Conservation (phyloP, 2,329 filamentous ascomycete genomes). For the Fusarium kyushuense region DNA sequence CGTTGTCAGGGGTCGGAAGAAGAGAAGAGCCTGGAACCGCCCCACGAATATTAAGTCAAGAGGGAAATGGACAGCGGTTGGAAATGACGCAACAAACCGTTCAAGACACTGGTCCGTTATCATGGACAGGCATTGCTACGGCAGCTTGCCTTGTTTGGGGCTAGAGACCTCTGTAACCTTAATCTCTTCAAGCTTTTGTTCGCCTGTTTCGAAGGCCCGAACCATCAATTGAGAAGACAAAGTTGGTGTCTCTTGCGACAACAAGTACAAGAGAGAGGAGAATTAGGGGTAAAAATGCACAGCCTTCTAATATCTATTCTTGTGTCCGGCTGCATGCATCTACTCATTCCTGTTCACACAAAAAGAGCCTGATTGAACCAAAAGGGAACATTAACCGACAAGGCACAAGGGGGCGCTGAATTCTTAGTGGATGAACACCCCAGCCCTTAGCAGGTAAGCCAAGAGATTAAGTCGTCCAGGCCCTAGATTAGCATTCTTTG, state of each 20-base stretch:
- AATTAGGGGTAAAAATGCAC: too few relatives aligned
- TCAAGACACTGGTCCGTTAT: constrained; percentile 5
- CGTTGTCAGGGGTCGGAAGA: background rate
- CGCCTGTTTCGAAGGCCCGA: background rate
- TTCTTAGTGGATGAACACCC: constrained; percentile 1
- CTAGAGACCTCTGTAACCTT: constrained; percentile 36
- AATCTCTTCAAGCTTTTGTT: constrained; percentile 32
- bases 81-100: constrained; percentile 29
- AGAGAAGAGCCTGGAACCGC: background rate
- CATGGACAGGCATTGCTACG: constrained; percentile 9
- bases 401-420: background rate
- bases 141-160: constrained; percentile 33
- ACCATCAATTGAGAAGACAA: background rate
- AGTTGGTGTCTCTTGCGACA: background rate
- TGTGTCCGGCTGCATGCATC: background rate
- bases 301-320: background rate
- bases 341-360: background rate
- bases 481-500: background rate
- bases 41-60: constrained; percentile 7
- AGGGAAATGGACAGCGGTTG: background rate
- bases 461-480: constrained; percentile 22
- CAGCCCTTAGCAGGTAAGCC: constrained; percentile 1
- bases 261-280: too few relatives aligned
- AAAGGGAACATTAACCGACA: background rate
- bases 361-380: background rate